These are phyloP conservation scores for Rhizoclosmatium hyalinum DNA, from an alignment of 371 early-diverging fungal species.

Conservation along the genomic window DNA sequence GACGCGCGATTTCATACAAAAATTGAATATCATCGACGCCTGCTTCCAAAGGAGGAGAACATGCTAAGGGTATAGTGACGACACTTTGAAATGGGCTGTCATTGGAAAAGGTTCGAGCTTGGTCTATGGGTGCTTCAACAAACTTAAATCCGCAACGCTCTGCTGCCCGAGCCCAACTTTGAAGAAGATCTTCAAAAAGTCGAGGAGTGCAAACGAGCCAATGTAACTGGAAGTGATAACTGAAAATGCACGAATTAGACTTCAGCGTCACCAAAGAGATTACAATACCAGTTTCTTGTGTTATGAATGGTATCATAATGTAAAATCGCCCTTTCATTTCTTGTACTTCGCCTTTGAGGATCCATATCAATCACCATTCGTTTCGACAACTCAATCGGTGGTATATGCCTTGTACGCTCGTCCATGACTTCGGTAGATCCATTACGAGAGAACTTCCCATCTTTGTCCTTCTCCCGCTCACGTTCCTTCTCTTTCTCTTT, in stretches of 20 bases:
- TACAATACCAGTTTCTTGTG: slow-evolving; percentile 67
- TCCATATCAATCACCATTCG: slow-evolving; percentile 82
- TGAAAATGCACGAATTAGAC: not conserved
- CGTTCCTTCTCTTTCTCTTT: slow-evolving; percentile 21
- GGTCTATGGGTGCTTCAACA: slow-evolving; percentile 91
- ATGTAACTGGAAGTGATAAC: slow-evolving; percentile 90
- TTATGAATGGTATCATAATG: slow-evolving; percentile 93
- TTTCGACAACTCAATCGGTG: slow-evolving; percentile 56
- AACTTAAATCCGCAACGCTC: slow-evolving; percentile 89
- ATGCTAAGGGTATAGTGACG: slow-evolving; percentile 69
- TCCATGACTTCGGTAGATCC: slow-evolving; percentile 7
- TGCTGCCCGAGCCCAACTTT: slow-evolving; percentile 82
- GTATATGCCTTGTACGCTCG: not conserved
- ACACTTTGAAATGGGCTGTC: slow-evolving; percentile 92
- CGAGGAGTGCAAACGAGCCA: slow-evolving; percentile 96
- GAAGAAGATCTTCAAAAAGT: slow-evolving; percentile 86
- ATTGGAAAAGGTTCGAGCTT: slow-evolving; percentile 57
- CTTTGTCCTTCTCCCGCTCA: not conserved
- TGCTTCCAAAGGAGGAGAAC: slow-evolving; percentile 67
- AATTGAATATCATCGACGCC: slow-evolving; percentile 50
- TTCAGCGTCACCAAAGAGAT: not conserved
- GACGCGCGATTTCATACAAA: slow-evolving; percentile 79
- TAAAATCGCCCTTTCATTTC: slow-evolving; percentile 84
- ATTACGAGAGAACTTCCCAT: slow-evolving; percentile 19
- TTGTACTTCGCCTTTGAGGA: slow-evolving; percentile 71